Evolutionary conservation across 805 yeast genomes (phyloP), one percentile per base, ranked within the genome.

Genomic region (Saccharomycopsis amapae): DNA sequence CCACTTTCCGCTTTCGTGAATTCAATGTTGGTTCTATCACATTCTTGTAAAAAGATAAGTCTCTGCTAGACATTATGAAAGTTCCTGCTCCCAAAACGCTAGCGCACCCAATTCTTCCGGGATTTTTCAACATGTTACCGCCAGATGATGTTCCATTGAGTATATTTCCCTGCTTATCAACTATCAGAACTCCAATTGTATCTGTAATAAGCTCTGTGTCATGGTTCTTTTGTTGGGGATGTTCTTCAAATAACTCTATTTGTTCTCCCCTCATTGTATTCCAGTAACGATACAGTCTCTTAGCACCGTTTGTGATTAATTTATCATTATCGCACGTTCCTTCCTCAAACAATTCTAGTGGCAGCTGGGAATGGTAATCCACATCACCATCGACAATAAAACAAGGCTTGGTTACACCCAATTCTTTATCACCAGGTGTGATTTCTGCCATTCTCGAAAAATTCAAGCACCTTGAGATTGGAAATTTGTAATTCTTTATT

Each of bases 21-120:
- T 15, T 3, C 15, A 23, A 17, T 22, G 20, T 28, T 25, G 20
- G 36, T 9, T 12, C 10, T 40, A 15, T 40, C 20, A 17, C 13
- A 13, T 17, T 35, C 23, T 5, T 7, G 15, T 5, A 9, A 1
- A 69, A 53, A n/a, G 59, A 60, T 30, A 47, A 41, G 4, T 48
- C 55, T 1, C 56, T 56, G 10, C 44, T 40, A 3, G 30, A 41
- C 41, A 53, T 50, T 0, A 55, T 31, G 43, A 59, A 73, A 15
- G 66, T 58, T 1, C 73, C 73, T 1, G 73, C 60, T 1, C 81
- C 81, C 2, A 66, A 54, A 1, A 74, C 50, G 0, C 73, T 78
- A 9, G 80, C 77, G 59, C 79, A 75, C 5, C 81, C 78, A 2
- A 74, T 59, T 42, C 81, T 51, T 0, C 78, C 77, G 0, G 71